These are phyloP conservation scores for Trichoderma sp. DNA, from an alignment of 2,329 filamentous ascomycete genomes.

Conservation along the genomic window DNA sequence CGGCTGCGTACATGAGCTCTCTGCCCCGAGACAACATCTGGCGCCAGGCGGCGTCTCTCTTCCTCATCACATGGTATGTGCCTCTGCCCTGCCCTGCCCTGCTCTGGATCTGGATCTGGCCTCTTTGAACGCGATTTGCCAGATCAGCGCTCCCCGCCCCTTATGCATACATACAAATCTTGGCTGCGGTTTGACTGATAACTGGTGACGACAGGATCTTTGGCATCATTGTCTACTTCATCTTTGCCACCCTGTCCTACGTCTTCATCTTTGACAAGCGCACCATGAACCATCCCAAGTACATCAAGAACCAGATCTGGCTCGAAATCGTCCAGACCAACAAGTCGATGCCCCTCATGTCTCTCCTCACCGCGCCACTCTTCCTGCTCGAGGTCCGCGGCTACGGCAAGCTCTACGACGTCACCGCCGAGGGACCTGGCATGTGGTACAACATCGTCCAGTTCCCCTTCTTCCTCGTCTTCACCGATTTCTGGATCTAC, in stretches of 20 bases:
- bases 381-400: slow-evolving; percentile 83
- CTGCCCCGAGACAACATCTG: slow-evolving; percentile 74
- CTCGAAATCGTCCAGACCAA: slow-evolving; percentile 82
- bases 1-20: slow-evolving; percentile 75
- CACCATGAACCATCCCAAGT: slow-evolving; percentile 86
- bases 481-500: slow-evolving; percentile 89
- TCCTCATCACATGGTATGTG: slow-evolving; percentile 79
- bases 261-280: slow-evolving; percentile 87
- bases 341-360: slow-evolving; percentile 75
- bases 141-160: background rate
- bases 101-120: background rate
- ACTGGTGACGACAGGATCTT: slow-evolving; percentile 62
- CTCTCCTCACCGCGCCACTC: slow-evolving; percentile 73
- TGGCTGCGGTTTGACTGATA: slow-evolving; percentile 5
- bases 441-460: slow-evolving; percentile 75
- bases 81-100: background rate
- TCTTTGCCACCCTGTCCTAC: slow-evolving; percentile 80
- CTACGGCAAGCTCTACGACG: slow-evolving; percentile 83
- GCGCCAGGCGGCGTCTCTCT: slow-evolving; percentile 73
- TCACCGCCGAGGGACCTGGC: slow-evolving; percentile 70
- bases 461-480: slow-evolving; percentile 82
- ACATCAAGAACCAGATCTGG: slow-evolving; percentile 86
- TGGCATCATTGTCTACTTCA: slow-evolving; percentile 78
- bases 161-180: background rate
- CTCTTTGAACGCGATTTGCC: background rate